Percentiles rank a stretch among this genome's conserved stretches.
phyloP scores from a whole-genome alignment of 768 basidiomycete genomes.

The Candolleomyces aberdarensis region DNA sequence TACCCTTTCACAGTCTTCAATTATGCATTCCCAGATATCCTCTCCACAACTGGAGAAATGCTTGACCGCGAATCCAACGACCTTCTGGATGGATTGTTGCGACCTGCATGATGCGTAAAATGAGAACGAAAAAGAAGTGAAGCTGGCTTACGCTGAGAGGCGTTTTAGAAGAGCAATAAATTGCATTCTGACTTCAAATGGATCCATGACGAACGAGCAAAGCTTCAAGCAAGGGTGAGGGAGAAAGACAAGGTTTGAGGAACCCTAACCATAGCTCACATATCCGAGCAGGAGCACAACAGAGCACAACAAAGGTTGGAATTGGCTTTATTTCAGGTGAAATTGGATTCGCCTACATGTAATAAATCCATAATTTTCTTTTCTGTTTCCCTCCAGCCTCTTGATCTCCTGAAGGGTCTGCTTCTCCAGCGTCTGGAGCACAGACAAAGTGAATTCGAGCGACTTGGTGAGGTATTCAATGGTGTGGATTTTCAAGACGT shows the following conservation, averaged over 20 bases:
- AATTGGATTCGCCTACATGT: constrained; percentile 28
- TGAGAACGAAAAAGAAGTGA: neutral
- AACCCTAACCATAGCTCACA: no score
- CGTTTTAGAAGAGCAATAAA: constrained; percentile 31
- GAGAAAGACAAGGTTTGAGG: no score
- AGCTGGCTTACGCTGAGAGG: constrained; percentile 10
- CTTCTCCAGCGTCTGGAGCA: constrained; percentile 61
- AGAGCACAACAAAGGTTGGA: no score
- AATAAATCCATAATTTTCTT: constrained; percentile 54
- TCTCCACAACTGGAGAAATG: constrained; percentile 83
- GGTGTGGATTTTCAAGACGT: constrained; percentile 76
- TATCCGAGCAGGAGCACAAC: no score
- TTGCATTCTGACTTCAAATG: constrained; percentile 39
- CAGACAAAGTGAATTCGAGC: constrained; percentile 80
- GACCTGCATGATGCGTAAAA: neutral
- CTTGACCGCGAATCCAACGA: constrained; percentile 67
- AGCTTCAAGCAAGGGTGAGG: neutral
- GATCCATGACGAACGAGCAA: constrained; percentile 25
- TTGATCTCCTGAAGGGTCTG: constrained; percentile 69
- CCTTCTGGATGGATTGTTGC: neutral
- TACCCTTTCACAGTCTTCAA: constrained; percentile 90
- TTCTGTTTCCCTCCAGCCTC: constrained; percentile 73
- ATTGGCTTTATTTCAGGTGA: no score
- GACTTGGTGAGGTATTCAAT: constrained; percentile 86
- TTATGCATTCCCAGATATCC: constrained; percentile 90